Conservation (phyloP, 192 early-diverging fungal species). For the Chytriomyces sp. region DNA sequence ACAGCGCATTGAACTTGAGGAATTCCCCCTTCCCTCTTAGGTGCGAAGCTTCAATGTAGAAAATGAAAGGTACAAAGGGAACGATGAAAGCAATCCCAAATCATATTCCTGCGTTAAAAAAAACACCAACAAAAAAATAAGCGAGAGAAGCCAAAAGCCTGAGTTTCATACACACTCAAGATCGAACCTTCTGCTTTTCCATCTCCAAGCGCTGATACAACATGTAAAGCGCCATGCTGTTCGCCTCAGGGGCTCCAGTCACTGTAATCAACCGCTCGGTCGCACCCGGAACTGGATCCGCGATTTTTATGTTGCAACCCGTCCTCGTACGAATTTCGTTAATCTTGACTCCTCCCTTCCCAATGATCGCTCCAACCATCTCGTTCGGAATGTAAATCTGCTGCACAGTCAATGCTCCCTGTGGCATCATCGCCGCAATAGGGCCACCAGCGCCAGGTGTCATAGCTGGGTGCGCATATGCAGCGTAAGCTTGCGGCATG, state of each 20-base stretch:
- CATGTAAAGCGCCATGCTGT: conserved; percentile 89
- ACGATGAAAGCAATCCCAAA: too few relatives aligned
- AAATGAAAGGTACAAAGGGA: too few relatives aligned
- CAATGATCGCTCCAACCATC: conserved; percentile 98
- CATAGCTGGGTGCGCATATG: background rate
- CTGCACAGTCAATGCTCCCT: conserved; percentile 57
- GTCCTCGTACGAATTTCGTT: conserved; percentile 51
- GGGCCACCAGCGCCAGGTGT: background rate
- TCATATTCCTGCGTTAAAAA: too few relatives aligned
- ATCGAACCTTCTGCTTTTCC: conserved; percentile 54
- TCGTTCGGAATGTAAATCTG: conserved; percentile 92
- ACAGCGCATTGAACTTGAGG: too few relatives aligned
- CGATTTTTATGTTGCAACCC: conserved; percentile 82
- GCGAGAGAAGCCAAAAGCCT: background rate
- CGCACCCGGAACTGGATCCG: conserved; percentile 74
- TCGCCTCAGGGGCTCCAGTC: conserved; percentile 80
- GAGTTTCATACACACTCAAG: background rate
- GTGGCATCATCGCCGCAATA: conserved; percentile 34
- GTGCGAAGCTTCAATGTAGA: too few relatives aligned
- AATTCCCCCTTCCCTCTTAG: too few relatives aligned
- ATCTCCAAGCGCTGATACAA: conserved; percentile 87
- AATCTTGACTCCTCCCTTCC: conserved; percentile 75
- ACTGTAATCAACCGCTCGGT: conserved; percentile 92
- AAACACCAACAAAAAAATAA: too few relatives aligned
- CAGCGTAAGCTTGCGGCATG: background rate